Evolutionary conservation across 2,329 filamentous ascomycete genomes (phyloP), one percentile per base, ranked within the genome.

Genomic region (Penicillium nordicum): DNA sequence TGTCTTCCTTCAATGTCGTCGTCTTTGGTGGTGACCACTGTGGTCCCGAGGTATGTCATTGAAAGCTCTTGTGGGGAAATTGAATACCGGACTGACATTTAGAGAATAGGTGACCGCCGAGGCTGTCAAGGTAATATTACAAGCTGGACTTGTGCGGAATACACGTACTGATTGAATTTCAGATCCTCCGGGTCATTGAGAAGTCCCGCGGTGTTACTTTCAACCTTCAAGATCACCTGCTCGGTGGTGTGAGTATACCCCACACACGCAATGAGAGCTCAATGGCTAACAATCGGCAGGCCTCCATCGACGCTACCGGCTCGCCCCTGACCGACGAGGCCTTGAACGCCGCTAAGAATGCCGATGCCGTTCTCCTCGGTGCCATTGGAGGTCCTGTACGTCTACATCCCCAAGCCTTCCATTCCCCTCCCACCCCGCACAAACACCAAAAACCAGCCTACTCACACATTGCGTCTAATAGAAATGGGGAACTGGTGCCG

Each of bases 401-500:
- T 69, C 37, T 32, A 53, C 5, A 38, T 27, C 16, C n/a, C 25
- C 23, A 25, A 43, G 16, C 37, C 48, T 16, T 21, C 27, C 27
- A n/a, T 12, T 2, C 29, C 47, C 47, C 14, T 16, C 4, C 12
- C 23, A 16, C n/a, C 36, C 47, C 36, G 14, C 30, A 52, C 27
- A 43, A 37, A 42, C 38, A 44, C 21, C 38, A 34, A 36, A 14
- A 52, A 48, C 38, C 42, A 34, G 32, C 59, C 38, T 29, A 46
- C 38, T 40, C 21, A 42, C 36, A 46, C 55, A 53, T 34, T n/a
- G n/a, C 11, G 27, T 34, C 7, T 7, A 9, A 41, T 53, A 84
- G 81, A 85, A 97, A 90, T 97, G 92, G 91, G 92, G 92, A 59
- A 94, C 91, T 32, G 90, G 90, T 64, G 78, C 86, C 56, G 88